These are phyloP conservation scores for Acacia concinna DNA, from an alignment of 331 rosid genomes.

Conservation along the genomic window DNA sequence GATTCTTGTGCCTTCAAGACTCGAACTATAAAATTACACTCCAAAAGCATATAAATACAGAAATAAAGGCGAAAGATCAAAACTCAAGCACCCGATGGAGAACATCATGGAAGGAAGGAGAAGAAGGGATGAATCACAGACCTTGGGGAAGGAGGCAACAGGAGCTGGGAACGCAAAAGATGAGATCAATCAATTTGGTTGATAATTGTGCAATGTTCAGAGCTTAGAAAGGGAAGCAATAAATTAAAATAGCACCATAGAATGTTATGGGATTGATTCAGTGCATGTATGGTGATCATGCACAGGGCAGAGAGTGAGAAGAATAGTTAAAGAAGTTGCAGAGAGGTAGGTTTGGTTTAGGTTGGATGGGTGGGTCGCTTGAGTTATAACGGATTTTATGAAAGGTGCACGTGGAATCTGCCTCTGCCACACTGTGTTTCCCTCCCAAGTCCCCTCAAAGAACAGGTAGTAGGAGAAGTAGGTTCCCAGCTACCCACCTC, in stretches of 20 bases:
- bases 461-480: not conserved
- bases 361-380: slow-evolving; percentile 16
- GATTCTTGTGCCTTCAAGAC: not conserved
- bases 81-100: slow-evolving; percentile 12
- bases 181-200: slow-evolving; percentile 39
- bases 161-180: slow-evolving; percentile 16
- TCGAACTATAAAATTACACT: not conserved
- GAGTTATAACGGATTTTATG: slow-evolving; percentile 44
- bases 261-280: not conserved
- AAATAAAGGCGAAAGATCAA: not conserved
- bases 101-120: not conserved
- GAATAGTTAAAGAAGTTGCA: slow-evolving; percentile 25
- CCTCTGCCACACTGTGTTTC: slow-evolving; percentile 33
- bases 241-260: not conserved
- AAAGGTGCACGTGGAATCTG: slow-evolving; percentile 59
- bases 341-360: slow-evolving; percentile 46
- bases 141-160: slow-evolving; percentile 38
- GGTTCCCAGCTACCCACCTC: slow-evolving; percentile 43
- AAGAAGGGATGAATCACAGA: slow-evolving; percentile 28
- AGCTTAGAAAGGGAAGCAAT: slow-evolving; percentile 8
- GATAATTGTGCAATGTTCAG: slow-evolving; percentile 16
- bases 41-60: not conserved
- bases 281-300: slow-evolving; percentile 6
- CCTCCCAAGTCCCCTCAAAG: not conserved
- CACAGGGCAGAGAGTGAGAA: not conserved